Evolutionary conservation across 164 flowering plant species (phyloP).

Genomic region (Liriodendron chinense): DNA sequence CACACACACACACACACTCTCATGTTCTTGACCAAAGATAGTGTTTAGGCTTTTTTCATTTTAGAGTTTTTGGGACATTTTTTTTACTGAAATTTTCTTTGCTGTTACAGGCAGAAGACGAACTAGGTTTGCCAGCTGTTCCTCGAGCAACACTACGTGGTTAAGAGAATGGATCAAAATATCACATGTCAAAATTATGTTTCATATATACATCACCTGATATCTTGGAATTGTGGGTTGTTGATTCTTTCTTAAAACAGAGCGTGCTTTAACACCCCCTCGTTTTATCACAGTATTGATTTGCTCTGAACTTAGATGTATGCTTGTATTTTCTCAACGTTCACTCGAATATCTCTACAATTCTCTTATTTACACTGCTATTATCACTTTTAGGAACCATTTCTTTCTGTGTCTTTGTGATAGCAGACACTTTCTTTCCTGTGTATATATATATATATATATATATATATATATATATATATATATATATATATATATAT

Average conservation of each 20-base stretch:
- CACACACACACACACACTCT: too few relatives aligned
- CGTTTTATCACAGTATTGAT: background rate
- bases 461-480: too few relatives aligned
- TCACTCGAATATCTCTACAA: background rate
- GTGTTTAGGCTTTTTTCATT: too few relatives aligned
- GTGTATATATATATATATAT: too few relatives aligned
- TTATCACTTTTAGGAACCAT: background rate
- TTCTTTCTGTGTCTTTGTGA: background rate
- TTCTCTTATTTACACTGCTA: background rate
- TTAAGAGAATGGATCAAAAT: constrained; percentile 19
- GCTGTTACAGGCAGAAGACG: constrained; percentile 70
- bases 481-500: too few relatives aligned
- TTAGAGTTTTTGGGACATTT: too few relatives aligned
- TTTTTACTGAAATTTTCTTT: background rate
- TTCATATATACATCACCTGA: background rate
- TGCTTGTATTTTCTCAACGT: background rate
- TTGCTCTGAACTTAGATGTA: background rate
- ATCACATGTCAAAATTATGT: background rate
- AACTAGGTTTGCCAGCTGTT: constrained; percentile 73
- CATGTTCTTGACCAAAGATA: too few relatives aligned
- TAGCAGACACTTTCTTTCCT: background rate
- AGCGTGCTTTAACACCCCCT: background rate
- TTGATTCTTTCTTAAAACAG: background rate
- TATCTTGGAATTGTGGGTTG: background rate
- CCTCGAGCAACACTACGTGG: constrained; percentile 82